Conservation (phyloP, 2,329 filamentous ascomycete species). For the Amphichorda felina region DNA sequence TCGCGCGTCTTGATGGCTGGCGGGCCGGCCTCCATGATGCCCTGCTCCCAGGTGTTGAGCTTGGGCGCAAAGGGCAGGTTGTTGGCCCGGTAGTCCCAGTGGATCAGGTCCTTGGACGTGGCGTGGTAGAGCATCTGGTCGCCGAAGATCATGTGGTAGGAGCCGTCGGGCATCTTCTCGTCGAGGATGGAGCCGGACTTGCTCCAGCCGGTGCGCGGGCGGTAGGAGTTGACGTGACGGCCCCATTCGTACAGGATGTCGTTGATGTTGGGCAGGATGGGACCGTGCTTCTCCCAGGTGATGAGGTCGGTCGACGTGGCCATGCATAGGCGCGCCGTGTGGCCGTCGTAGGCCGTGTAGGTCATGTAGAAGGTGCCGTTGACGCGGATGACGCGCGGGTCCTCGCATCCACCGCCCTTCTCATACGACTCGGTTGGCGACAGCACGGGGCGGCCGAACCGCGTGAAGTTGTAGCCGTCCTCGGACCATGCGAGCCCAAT, state of each 20-base stretch:
- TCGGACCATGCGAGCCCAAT: conserved; percentile 1
- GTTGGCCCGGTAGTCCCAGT: not conserved
- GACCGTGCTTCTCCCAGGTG: not conserved
- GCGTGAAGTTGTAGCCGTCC: conserved; percentile 2
- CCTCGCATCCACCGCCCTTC: not conserved
- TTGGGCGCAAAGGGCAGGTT: not conserved
- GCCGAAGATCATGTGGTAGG: conserved; percentile 1
- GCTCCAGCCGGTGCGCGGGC: not conserved
- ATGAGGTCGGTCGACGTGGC: conserved; percentile 1
- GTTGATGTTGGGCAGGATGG: not conserved
- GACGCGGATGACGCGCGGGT: conserved; percentile 1
- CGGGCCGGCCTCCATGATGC: not conserved
- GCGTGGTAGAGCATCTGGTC: not conserved
- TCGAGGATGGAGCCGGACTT: conserved; percentile 1
- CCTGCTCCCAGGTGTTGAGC: not conserved
- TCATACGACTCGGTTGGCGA: not conserved
- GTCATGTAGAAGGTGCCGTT: conserved; percentile 1
- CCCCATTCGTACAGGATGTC: not conserved
- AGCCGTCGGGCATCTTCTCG: not conserved
- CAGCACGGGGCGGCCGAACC: not conserved
- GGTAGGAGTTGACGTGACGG: not conserved
- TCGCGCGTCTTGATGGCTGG: not conserved
- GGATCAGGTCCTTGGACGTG: not conserved
- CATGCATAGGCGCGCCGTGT: not conserved
- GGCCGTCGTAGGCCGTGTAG: not conserved